Evolutionary conservation across 2,329 filamentous ascomycete genomes (phyloP).

Genomic region (Coniosporium tulheliwenetii): DNA sequence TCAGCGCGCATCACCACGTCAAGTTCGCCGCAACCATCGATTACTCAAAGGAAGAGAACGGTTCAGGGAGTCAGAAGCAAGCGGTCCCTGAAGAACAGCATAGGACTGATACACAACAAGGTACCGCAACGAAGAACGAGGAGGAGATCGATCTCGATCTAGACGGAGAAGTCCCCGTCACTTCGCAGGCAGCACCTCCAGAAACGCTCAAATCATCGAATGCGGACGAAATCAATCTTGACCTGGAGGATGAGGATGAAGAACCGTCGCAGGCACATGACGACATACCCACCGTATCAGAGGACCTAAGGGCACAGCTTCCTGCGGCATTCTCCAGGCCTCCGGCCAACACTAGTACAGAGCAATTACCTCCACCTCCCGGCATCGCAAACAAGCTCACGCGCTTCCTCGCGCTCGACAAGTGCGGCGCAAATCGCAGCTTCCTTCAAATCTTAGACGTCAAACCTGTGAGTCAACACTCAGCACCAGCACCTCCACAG

Average conservation of each 20-base stretch:
- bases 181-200: conserved; percentile 2
- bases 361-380: conserved; percentile 49
- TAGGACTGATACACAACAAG: not conserved
- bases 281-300: conserved; percentile 27
- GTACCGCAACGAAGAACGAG: conserved; percentile 32
- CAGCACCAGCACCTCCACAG: conserved; percentile 7
- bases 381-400: conserved; percentile 66
- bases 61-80: conserved; percentile 4
- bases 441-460: conserved; percentile 70
- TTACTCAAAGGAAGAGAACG: conserved; percentile 14
- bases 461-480: conserved; percentile 22
- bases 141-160: conserved; percentile 37
- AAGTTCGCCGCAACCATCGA: conserved; percentile 57
- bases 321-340: conserved; percentile 55
- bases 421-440: conserved; percentile 64
- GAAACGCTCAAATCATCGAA: conserved; percentile 7
- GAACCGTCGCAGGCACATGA: not conserved
- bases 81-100: not conserved
- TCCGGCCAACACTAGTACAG: conserved; percentile 18
- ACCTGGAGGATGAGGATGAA: conserved; percentile 11
- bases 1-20: conserved; percentile 77
- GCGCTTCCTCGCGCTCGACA: conserved; percentile 79
- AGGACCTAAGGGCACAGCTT: conserved; percentile 55
- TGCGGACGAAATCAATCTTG: conserved; percentile 26
- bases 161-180: conserved; percentile 9